Evolutionary conservation across 139 green algal genomes (phyloP), one percentile per base, ranked within the genome.

Genomic region (Coelastrella sp.): DNA sequence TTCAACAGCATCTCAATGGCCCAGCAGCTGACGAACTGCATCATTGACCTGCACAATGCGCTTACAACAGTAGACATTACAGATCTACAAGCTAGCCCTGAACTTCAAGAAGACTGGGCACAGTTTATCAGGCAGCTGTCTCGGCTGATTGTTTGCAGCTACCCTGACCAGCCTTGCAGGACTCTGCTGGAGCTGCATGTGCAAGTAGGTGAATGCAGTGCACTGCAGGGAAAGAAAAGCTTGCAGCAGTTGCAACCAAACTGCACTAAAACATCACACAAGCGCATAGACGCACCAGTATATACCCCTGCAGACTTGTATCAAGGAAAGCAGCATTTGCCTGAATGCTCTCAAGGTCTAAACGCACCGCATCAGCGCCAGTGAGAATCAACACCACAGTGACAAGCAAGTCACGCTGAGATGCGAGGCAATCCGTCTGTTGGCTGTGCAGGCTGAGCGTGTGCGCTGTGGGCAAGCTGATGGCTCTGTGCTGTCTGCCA

Each of bases 61-160:
- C 65, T 88, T 8, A 10, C 56, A 22, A 22, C 24, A 27, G 24
- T 88, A 5, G 84, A 74, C 25, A 17, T 65, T 72, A 49, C 81
- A 73, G 65, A 14, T 49, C 60, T 88, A 20, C 27, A 20, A 14
- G 84, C 49, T 20, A 80, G 84, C 20, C 35, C 59, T 14, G 65
- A 88, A 17, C 25, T 88, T 20, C 66, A 88, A 27, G 84, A 88
- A 14, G 84, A 88, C 82, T n/a, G 80, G 11, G 68, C 22, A 11
- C 84, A 81, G 84, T 59, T 88, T 25, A 27, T 81, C 7, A 73
- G 65, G 66, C 84, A 88, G 84, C 84, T 88, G 65, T 17, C 17
- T 19, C 27, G 84, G 8, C 20, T 57, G 27, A 24, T 22, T 8
- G 15, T 15, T 7, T 88, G 35, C 27, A 81, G 6, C 35, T 88